Evolutionary conservation across 495 filamentous ascomycete species (phyloP).

Genomic region (Lichina pygmaea): DNA sequence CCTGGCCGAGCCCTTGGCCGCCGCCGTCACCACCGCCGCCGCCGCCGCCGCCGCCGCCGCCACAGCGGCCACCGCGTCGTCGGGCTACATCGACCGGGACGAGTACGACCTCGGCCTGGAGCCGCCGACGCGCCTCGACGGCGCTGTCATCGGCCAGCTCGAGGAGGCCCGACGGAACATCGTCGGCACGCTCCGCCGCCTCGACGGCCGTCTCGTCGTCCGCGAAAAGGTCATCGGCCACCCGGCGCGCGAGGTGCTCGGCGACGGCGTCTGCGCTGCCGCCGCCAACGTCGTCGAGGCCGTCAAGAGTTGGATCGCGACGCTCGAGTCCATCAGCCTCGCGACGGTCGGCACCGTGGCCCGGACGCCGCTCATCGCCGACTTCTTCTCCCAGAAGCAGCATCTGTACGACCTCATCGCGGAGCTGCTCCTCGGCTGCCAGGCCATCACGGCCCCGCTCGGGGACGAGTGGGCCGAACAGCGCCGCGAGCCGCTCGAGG

Average conservation of each 20-base stretch:
- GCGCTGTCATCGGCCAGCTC: conserved; percentile 48
- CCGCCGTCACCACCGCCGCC: neutral
- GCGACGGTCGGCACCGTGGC: conserved; percentile 42
- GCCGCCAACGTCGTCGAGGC: conserved; percentile 57
- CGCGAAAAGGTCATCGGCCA: conserved; percentile 52
- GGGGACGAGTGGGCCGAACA: conserved; percentile 87
- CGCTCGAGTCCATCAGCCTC: conserved; percentile 71
- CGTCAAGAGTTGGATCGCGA: conserved; percentile 65
- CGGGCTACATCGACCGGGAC: conserved; percentile 67
- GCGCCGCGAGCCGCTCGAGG: conserved; percentile 77
- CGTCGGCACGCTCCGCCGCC: conserved; percentile 49
- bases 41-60: neutral
- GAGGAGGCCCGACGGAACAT: conserved; percentile 64
- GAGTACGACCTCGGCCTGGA: conserved; percentile 40
- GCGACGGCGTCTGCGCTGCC: conserved; percentile 45
- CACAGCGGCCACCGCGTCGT: conserved; percentile 34
- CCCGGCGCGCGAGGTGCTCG: conserved; percentile 40
- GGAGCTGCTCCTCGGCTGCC: conserved; percentile 65
- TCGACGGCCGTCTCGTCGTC: conserved; percentile 59
- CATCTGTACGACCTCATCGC: conserved; percentile 75
- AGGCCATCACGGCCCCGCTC: conserved; percentile 64
- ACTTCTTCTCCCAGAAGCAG: conserved; percentile 79
- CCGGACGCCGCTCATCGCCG: conserved; percentile 61
- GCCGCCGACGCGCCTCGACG: conserved; percentile 44
- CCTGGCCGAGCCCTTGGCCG: conserved; percentile 15